Evolutionary conservation across 2,329 filamentous ascomycete genomes (phyloP).

Genomic region (Chrysosphaeria jannelii): DNA sequence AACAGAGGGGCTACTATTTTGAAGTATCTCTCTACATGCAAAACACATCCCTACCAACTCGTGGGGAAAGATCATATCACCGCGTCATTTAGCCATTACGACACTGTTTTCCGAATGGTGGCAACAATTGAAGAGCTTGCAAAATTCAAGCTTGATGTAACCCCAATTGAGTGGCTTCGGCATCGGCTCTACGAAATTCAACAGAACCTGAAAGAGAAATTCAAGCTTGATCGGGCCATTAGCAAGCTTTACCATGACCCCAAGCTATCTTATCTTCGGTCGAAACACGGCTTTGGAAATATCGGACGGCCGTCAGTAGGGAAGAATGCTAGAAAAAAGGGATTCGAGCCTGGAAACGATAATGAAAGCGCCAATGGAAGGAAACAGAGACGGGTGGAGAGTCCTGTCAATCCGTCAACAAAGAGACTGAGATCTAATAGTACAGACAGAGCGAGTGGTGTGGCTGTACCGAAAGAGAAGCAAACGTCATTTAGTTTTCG

Average conservation of each 20-base stretch:
- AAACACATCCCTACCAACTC: constrained; percentile 25
- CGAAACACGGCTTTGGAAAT: constrained; percentile 23
- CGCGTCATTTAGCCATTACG: constrained; percentile 17
- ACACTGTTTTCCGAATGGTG: constrained; percentile 23
- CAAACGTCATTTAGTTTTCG: no score
- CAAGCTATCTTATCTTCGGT: constrained; percentile 17
- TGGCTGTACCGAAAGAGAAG: constrained; percentile 2
- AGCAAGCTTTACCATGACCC: constrained; percentile 25
- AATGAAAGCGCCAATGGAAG: background rate
- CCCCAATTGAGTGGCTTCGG: constrained; percentile 23
- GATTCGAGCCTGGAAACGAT: background rate
- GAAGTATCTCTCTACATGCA: constrained; percentile 18
- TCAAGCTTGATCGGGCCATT: constrained; percentile 19
- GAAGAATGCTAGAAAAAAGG: background rate
- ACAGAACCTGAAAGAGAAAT: constrained; percentile 13
- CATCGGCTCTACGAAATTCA: constrained; percentile 23
- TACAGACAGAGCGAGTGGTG: background rate
- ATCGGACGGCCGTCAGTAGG: constrained; percentile 20
- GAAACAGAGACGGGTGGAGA: no score
- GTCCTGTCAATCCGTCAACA: no score
- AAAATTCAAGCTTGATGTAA: constrained; percentile 20
- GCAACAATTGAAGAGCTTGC: constrained; percentile 21
- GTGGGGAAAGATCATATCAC: constrained; percentile 20
- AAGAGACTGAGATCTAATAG: no score
- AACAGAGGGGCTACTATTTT: constrained; percentile 23